phyloP scores from a whole-genome alignment of 2,329 filamentous ascomycete genomes.

The Tolypocladium amazonense region DNA sequence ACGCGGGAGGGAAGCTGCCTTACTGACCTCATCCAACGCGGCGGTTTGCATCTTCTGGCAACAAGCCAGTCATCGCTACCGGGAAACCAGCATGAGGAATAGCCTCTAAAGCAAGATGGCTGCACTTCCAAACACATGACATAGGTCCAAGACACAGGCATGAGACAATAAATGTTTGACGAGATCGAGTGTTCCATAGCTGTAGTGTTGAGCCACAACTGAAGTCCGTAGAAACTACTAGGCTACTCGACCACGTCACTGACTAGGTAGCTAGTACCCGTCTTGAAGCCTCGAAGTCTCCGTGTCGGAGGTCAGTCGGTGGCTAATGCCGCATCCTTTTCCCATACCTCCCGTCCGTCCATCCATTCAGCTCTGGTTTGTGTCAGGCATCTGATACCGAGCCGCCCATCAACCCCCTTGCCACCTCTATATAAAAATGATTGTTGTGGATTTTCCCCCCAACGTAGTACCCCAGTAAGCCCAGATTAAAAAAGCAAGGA shows the following conservation, averaged over 20 bases:
- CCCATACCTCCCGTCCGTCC: not conserved
- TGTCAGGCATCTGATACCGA: not conserved
- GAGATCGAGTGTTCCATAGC: not conserved
- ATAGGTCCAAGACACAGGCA: not conserved
- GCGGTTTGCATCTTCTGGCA: not conserved
- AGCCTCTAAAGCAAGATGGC: too few species aligned
- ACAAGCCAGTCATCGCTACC: too few species aligned
- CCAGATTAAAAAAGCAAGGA: not conserved
- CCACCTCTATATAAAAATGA: not conserved
- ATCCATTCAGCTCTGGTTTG: not conserved
- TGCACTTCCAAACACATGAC: not conserved
- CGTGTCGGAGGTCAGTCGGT: not conserved
- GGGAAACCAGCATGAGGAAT: too few species aligned
- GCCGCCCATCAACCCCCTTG: not conserved
- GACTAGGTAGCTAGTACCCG: not conserved
- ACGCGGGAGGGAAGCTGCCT: not conserved
- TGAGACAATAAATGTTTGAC: not conserved
- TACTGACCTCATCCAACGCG: not conserved
- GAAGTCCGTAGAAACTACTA: not conserved
- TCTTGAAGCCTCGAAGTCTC: not conserved
- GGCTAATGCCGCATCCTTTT: not conserved
- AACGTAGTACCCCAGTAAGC: not conserved
- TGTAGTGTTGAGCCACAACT: not conserved
- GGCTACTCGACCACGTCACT: not conserved
- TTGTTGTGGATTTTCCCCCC: not conserved